phyloP scores from a whole-genome alignment of 148 eudicot genomes.

The Salicornia ramosissima region DNA sequence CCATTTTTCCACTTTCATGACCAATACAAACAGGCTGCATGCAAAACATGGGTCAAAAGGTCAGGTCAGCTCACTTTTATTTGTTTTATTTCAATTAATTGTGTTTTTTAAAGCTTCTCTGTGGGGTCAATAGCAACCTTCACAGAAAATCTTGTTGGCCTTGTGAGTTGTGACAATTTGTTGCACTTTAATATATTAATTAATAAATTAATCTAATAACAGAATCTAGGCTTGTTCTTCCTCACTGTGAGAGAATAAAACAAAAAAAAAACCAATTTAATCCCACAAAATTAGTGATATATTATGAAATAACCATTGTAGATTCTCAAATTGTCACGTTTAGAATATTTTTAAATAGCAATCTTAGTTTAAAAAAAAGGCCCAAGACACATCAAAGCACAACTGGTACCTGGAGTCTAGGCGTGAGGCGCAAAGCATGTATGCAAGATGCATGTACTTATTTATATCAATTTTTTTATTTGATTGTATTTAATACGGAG shows the following conservation, averaged over 20 bases:
- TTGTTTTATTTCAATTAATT: background rate
- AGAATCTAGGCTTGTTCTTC: background rate
- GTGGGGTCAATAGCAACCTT: conserved; percentile 12
- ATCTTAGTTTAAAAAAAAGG: too few relatives aligned
- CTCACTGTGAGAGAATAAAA: background rate
- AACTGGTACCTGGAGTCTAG: too few relatives aligned
- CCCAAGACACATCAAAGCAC: too few relatives aligned
- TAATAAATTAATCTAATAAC: background rate
- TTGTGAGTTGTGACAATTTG: background rate
- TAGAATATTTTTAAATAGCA: background rate
- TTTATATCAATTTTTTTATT: too few relatives aligned
- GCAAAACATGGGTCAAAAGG: too few relatives aligned
- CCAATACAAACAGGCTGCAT: too few relatives aligned
- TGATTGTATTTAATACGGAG: too few relatives aligned
- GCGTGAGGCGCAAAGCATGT: too few relatives aligned
- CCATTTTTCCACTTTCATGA: too few relatives aligned
- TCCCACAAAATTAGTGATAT: background rate
- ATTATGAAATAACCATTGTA: background rate
- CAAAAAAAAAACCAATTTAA: background rate
- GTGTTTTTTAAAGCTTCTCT: too few relatives aligned
- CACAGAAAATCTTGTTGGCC: background rate
- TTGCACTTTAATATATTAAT: background rate
- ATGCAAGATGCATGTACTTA: too few relatives aligned
- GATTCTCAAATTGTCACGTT: background rate
- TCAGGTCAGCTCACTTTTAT: too few relatives aligned